Base-by-base conservation (phyloP, 495 filamentous ascomycete species). In the Hypoxylon trugodes region DNA sequence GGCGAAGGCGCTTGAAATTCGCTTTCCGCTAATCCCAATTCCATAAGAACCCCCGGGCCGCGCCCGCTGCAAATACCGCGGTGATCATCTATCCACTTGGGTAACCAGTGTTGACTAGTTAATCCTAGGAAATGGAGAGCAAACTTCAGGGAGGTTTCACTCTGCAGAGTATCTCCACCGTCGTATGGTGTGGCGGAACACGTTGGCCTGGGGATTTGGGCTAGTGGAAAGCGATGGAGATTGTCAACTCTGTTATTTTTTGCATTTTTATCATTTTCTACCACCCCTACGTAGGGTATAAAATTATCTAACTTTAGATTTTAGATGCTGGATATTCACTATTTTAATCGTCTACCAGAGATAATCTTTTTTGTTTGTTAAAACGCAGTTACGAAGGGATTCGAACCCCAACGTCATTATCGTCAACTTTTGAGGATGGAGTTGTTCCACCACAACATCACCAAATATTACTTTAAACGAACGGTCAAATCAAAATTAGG, bases 91-190 rank as follows among this genome's bases (percentile, higher is more conserved):
- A 80, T 77, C 81, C 80, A 68, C 75, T 77, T 59, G 76, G 79
- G 78, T 72, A 83, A 73, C 77, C 74, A 72, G 74, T 81, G 80
- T 80, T 72, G 68, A 73, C 71, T 77, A 71, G 62, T 57, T 53
- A 68, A 69, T 73, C 76, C 70, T 80, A 78, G 77, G 76, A 79
- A 81, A 79, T 79, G 77, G 75, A 76, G 74, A 78, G 61, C 21
- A 79, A 48, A 50, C 74, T 80, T 82, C 71, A 79, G 74, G 71
- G 76, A 81, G 78, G 78, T 24, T 69, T 76, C 76, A 83, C 76
- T 77, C 79, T 79, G 79, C 80, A 80, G 78, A 82, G 78, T 62
- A 73, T 79, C 76, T 77, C 76, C 75, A 75, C 79, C 79, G 78
- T 78, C 79, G 75, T 71, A 70, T 81, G 78, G 81, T 81, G 75